Evolutionary conservation across 2,329 filamentous ascomycete genomes (phyloP).

Genomic region (Fusarium nelsonii): DNA sequence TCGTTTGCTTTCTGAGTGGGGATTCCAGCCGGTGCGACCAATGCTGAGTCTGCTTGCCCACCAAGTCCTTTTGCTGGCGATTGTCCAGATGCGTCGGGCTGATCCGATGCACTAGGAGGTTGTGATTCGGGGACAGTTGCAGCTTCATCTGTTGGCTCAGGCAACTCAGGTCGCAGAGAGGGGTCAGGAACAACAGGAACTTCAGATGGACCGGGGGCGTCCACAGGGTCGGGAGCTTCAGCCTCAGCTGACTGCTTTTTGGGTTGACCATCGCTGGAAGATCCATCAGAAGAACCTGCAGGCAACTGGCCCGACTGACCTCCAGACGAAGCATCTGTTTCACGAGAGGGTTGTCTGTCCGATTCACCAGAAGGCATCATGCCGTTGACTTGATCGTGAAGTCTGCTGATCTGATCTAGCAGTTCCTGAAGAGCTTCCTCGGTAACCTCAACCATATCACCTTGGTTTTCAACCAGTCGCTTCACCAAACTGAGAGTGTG

Average conservation of each 20-base stretch:
- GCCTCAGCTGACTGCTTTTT: slow-evolving; percentile 5
- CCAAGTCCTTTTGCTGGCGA: slow-evolving; percentile 4
- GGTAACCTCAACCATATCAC: slow-evolving; percentile 45
- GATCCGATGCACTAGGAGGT: background rate
- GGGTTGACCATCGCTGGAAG: slow-evolving; percentile 8
- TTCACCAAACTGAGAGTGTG: slow-evolving; percentile 36
- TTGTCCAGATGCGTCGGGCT: background rate
- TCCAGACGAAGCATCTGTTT: slow-evolving; percentile 23
- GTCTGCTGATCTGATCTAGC: slow-evolving; percentile 47
- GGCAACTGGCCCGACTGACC: slow-evolving; percentile 22
- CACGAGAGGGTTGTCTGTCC: slow-evolving; percentile 15
- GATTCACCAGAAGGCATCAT: slow-evolving; percentile 43
- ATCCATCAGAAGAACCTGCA: slow-evolving; percentile 9
- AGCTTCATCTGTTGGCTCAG: slow-evolving; percentile 1
- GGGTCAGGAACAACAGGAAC: slow-evolving; percentile 5
- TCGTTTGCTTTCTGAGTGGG: background rate
- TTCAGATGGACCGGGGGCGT: slow-evolving; percentile 1
- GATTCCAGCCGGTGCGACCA: background rate
- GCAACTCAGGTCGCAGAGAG: slow-evolving; percentile 1
- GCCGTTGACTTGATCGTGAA: slow-evolving; percentile 47
- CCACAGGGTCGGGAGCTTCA: background rate
- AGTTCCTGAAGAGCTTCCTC: slow-evolving; percentile 45
- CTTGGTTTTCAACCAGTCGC: slow-evolving; percentile 46
- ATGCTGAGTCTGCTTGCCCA: slow-evolving; percentile 3
- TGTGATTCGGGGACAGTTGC: slow-evolving; percentile 1